Evolutionary conservation across 2,329 filamentous ascomycete genomes (phyloP).

Genomic region (Xylaria sp.): DNA sequence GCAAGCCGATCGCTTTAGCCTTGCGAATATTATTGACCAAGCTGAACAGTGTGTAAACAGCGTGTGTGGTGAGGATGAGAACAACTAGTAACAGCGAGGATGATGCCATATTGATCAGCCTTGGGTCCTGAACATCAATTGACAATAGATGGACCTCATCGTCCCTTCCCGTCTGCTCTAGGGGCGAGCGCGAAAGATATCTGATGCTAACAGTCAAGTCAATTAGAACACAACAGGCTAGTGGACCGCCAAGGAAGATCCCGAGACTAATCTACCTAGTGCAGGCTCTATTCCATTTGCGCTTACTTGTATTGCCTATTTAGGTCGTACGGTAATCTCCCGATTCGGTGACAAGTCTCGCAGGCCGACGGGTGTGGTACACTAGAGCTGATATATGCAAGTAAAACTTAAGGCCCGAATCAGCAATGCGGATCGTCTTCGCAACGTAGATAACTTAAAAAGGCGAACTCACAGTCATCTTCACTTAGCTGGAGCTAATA

Average conservation of each 20-base stretch:
- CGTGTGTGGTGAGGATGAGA: background rate
- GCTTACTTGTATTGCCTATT: background rate
- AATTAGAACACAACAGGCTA: background rate
- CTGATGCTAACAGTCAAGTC: background rate
- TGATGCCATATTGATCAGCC: background rate
- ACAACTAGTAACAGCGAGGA: slow-evolving; percentile 6
- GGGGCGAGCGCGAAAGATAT: background rate
- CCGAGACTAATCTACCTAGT: background rate
- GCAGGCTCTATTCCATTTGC: background rate
- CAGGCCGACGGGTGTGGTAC: too few relatives aligned
- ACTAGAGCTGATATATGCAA: background rate
- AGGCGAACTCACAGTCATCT: background rate
- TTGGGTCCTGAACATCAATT: background rate
- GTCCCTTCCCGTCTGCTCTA: background rate
- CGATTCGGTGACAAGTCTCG: background rate
- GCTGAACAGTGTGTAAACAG: background rate
- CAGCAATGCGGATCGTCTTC: too few relatives aligned
- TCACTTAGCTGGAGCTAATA: background rate
- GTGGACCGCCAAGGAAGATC: background rate
- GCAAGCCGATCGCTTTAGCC: slow-evolving; percentile 2
- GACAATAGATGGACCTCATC: background rate
- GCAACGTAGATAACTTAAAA: too few relatives aligned
- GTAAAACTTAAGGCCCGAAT: background rate
- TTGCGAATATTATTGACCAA: slow-evolving; percentile 2
- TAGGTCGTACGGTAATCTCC: background rate